A percentile compares a stretch with the other conserved stretches of the same genome.
Conservation (phyloP, 805 yeast genomes). For the Wickerhamiella sergipiensis region DNA sequence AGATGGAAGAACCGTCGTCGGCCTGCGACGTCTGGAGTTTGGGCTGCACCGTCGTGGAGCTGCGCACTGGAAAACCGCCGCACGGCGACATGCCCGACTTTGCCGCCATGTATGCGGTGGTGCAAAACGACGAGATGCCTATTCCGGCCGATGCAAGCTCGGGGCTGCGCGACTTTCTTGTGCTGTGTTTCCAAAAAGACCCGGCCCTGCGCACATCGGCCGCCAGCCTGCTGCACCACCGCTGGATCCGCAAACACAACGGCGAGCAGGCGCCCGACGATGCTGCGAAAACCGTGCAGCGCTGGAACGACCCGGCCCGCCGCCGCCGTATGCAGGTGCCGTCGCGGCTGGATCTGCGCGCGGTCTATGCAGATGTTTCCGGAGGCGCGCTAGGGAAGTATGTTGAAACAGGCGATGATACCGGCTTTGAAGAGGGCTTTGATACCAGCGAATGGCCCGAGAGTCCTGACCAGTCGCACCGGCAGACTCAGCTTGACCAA, state of each 20-base stretch:
- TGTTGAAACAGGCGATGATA: background rate
- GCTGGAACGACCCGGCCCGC: conserved; percentile 19
- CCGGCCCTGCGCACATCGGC: conserved; percentile 49
- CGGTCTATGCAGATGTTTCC: conserved; percentile 1
- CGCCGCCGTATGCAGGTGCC: conserved; percentile 14
- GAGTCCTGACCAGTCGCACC: no score
- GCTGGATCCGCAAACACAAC: conserved; percentile 37
- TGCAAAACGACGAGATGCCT: conserved; percentile 44
- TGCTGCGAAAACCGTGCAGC: conserved; percentile 21
- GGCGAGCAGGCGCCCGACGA: conserved; percentile 8
- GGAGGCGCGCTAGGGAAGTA: conserved; percentile 3
- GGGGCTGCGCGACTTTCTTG: conserved; percentile 41
- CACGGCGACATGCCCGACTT: conserved; percentile 61
- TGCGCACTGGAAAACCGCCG: conserved; percentile 79
- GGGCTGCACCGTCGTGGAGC: conserved; percentile 88
- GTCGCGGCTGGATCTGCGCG: conserved; percentile 11
- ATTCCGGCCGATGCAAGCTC: conserved; percentile 37
- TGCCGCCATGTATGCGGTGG: conserved; percentile 76
- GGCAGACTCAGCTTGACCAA: no score
- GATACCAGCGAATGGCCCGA: background rate
- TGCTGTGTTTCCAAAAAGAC: conserved; percentile 58
- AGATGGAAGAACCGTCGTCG: conserved; percentile 59
- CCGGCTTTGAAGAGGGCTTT: conserved; percentile 9
- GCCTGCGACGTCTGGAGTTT: conserved; percentile 78
- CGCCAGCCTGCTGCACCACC: conserved; percentile 38